Evolutionary conservation across 305 asterid species (phyloP), one percentile per base, ranked within the genome.

Genomic region (Rubia occidens): DNA sequence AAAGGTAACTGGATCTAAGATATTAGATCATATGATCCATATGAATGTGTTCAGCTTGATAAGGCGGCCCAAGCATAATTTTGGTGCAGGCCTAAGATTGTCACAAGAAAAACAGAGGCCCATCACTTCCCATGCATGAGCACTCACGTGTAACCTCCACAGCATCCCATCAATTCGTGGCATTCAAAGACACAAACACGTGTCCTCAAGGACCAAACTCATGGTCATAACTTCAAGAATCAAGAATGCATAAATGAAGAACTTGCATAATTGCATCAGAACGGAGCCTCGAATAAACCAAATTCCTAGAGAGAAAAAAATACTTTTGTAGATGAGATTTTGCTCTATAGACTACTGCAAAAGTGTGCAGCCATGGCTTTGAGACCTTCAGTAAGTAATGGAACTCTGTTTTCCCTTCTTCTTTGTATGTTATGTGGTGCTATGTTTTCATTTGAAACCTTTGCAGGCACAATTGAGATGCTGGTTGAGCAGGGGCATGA

Each of bases 391-490:
- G 76, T 72, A 64, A 72, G 76, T 58, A 13, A 13, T 21, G 37
- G 15, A 55, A n/a, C 4, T 29, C 2, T 3, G 0, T 47, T 47
- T 10, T 3, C 3, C 47, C 11, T 3, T 0, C 24, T 43, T 9
- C 1, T 26, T n/a, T 13, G 3, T 17, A 0, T 2, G 8, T 20
- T 59, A 2, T 58, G 37, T 59, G 42, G 6, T 59, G n/a, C 26
- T 21, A 58, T 2, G 3, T 10, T 21, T 55, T 18, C 29, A 11
- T 10, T 64, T 45, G 42, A 8, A 26, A 21, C 6, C 40, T 6
- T 14, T 56, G 56, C 73, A 79, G 82, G 51, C 49, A 32, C 43
- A 64, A 9, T 53, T 71, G 71, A 75, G 62, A 66, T 59, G 55
- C 29, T 42, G 69, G 40, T 37, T 49, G 9, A 59, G 56, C 40